Percentiles rank a stretch among this genome's conserved stretches.
phyloP scores from a whole-genome alignment of 2,329 filamentous ascomycete species.

The Scedosporium dehoogii region DNA sequence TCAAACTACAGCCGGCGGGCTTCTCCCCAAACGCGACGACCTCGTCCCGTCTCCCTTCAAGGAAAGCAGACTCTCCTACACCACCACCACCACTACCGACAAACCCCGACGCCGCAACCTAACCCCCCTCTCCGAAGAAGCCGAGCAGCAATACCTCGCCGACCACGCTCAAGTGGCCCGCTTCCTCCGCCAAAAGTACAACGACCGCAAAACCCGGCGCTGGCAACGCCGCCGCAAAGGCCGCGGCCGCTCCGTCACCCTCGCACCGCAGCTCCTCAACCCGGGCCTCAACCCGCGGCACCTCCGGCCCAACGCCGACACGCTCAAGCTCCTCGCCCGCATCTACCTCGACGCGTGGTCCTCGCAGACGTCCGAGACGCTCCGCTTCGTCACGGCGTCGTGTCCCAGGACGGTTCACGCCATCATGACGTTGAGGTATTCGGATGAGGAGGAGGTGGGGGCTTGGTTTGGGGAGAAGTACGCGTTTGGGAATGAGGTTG shows the following conservation, averaged over 20 bases:
- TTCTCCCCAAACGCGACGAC: too few species aligned
- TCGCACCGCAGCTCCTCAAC: neutral
- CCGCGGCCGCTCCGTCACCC: neutral
- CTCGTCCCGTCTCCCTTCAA: too few species aligned
- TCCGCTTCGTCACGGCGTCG: neutral
- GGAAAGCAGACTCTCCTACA: too few species aligned
- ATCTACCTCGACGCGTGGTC: neutral
- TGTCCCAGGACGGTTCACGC: neutral
- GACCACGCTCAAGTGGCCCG: neutral
- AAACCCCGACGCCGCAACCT: neutral
- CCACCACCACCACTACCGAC: neutral
- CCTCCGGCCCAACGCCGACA: slow-evolving; percentile 5
- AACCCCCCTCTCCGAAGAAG: neutral
- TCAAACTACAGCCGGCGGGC: too few species aligned
- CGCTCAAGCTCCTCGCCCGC: neutral
- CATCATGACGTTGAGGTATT: neutral
- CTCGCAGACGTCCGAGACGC: neutral
- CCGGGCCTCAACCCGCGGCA: slow-evolving; percentile 2
- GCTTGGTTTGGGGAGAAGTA: neutral
- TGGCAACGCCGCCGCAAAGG: neutral
- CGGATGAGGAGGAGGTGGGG: neutral
- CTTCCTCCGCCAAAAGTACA: slow-evolving; percentile 1
- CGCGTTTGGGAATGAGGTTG: too few species aligned
- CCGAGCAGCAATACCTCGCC: neutral
- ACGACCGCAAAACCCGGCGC: neutral